Base-by-base conservation (phyloP, 768 basidiomycete species). In the Atractiella rhizophila region DNA sequence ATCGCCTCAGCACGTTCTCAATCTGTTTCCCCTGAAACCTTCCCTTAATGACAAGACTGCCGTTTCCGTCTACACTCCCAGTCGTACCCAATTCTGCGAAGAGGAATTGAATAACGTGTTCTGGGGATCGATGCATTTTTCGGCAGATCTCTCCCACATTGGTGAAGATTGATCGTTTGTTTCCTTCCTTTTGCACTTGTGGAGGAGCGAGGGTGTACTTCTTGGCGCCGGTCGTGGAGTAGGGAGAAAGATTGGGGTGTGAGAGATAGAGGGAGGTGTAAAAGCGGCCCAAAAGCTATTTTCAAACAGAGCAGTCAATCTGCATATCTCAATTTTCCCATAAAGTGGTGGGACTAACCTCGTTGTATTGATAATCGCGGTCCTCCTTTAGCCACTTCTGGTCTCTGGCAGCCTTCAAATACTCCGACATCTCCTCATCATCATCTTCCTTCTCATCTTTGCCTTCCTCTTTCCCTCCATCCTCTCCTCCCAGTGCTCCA, bases 1-100 rank as follows among this genome's bases (percentile, higher is more conserved):
- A 98, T 43, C 83, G 71, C 56, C 91, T 69, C 50, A 98, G 61
- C 10, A 98, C 82, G 57, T 88, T 88, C 63, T 98, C 88, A 48
- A 96, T 75, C 56, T 91, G 86, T 62, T 96, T 96, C 58, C 88
- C 88, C 54, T 83, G 83, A 70, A 94, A 98, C 49, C 82, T 72
- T 52, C 91, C 91, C 59, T 79, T 88, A 68, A 98, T 96, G 52
- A 96, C 78, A 44, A 98, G 65, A 32, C 86, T 73, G 16, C 77
- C 76, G 1, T 73, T 70, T 43, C 83, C 91, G 51, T 94, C 91
- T 30, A 94, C 80, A 28, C 76, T 80, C 44, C 88, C 88, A 19
- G 76, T 88, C 12, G 91, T 98, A 63, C 91, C 91, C 74, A 96
- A 73, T 64, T 98, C 91, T 40, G 91, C 73, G 57, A 94, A 96